Evolutionary conservation across 805 yeast genomes (phyloP), one percentile per base, ranked within the genome.

Genomic region (Pichia deserticola): DNA sequence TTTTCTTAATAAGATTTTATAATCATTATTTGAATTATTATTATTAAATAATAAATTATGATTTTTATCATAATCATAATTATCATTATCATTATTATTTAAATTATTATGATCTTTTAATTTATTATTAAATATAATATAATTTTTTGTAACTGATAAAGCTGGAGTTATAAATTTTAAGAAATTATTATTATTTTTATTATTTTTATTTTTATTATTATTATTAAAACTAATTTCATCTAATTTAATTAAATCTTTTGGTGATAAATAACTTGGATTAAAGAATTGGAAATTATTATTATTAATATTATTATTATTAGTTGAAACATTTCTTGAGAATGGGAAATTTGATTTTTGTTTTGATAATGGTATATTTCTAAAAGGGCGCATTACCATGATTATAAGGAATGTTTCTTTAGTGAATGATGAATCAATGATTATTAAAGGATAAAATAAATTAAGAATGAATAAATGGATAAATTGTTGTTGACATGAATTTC

Each of bases 211-310:
- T 27, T 47, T 29, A 11, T 59, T 58, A 15, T 56, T 50, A 29
- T 47, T 33, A 9, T 60, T 58, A 40, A 54, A 56, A 5, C 65
- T 54, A 6, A 64, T 57, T 25, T 65, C 67, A 33, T 66, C 70
- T 5, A 60, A 51, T 4, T 53, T 49, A 5, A 56, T 49, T 15
- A 68, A 36, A 20, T 64, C 69, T 33, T 58, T 57, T 34, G 65
- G 64, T 11, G 57, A 54, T 15, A 57, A 52, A 51, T 68, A 68
- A 8, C 67, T 62, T 5, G 72, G 72, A 27, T 63, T 60, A 57
- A 68, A 68, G 53, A 68, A 67, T 13, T 68, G 65, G 20, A 20
- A 20, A 20, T 20, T 20, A 37, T 63, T 68, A 4, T 54, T 42
- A 25, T 33, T 41, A 29, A 44, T 67, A 1, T 54, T 35, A 30